phyloP scores from a whole-genome alignment of 2,329 filamentous ascomycete species.

The Trichoderma citrinoviride region DNA sequence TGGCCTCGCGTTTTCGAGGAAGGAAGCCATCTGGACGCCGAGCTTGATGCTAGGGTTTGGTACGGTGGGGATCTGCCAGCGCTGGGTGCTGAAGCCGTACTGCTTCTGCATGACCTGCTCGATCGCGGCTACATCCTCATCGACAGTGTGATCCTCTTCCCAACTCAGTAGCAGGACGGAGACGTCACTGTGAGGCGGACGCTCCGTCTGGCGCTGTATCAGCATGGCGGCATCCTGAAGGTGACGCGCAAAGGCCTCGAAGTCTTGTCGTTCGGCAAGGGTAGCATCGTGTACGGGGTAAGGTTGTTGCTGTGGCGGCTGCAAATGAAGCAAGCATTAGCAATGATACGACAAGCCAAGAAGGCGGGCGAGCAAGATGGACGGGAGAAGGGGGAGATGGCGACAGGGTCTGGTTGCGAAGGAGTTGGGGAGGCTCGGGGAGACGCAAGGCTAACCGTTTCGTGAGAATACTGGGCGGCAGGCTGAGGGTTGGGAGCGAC shows the following conservation, averaged over 20 bases:
- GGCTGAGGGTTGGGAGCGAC: slow-evolving; percentile 34
- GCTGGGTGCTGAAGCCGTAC: slow-evolving; percentile 60
- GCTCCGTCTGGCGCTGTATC: slow-evolving; percentile 62
- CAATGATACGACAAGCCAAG: neutral
- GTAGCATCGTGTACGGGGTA: slow-evolving; percentile 42
- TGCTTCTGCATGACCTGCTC: slow-evolving; percentile 58
- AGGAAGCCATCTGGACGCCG: slow-evolving; percentile 57
- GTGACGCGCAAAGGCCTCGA: slow-evolving; percentile 65
- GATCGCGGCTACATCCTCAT: slow-evolving; percentile 53
- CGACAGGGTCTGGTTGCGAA: neutral
- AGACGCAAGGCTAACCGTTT: slow-evolving; percentile 35
- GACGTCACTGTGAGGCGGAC: slow-evolving; percentile 55
- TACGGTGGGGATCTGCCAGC: slow-evolving; percentile 59
- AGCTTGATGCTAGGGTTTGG: slow-evolving; percentile 61
- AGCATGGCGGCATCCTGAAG: slow-evolving; percentile 67
- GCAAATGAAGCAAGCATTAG: neutral
- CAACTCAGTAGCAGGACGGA: slow-evolving; percentile 61
- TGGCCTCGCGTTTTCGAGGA: slow-evolving; percentile 55
- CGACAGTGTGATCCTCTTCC: slow-evolving; percentile 57
- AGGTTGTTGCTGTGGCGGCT: slow-evolving; percentile 33
- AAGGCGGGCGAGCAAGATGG: neutral
- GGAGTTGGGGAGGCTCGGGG: neutral
- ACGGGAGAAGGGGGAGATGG: neutral
- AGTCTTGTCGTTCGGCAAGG: slow-evolving; percentile 55
- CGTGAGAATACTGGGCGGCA: slow-evolving; percentile 33